Evolutionary conservation across 2,329 filamentous ascomycete genomes (phyloP).

Genomic region (Pyrenochaeta sp.): DNA sequence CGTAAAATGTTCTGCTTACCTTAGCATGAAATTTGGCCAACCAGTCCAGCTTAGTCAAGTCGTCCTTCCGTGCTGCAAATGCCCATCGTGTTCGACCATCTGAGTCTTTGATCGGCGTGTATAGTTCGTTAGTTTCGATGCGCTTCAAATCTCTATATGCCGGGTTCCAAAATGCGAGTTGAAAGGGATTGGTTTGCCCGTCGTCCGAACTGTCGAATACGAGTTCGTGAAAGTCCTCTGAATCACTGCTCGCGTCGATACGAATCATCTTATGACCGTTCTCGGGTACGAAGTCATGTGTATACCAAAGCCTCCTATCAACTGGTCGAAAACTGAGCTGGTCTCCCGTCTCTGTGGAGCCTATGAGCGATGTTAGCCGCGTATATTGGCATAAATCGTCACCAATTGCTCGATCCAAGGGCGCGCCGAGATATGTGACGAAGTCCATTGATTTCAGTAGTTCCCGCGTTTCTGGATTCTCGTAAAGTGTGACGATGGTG

Average conservation of each 20-base stretch:
- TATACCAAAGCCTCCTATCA: conserved; percentile 25
- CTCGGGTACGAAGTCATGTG: conserved; percentile 24
- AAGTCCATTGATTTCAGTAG: conserved; percentile 24
- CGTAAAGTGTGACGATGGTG: conserved; percentile 20
- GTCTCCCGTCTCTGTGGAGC: conserved; percentile 26
- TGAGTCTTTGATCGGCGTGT: conserved; percentile 32
- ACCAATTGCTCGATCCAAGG: conserved; percentile 21
- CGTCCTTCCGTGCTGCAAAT: conserved; percentile 27
- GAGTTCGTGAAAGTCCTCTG: conserved; percentile 45
- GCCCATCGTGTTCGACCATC: conserved; percentile 27
- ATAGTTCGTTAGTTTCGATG: conserved; percentile 50
- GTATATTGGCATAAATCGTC: conserved; percentile 23
- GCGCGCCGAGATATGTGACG: conserved; percentile 20
- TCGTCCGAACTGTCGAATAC: conserved; percentile 36
- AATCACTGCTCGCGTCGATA: conserved; percentile 15
- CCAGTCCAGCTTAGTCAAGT: conserved; percentile 31
- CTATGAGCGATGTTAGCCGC: conserved; percentile 21
- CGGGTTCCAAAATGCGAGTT: conserved; percentile 37
- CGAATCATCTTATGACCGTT: conserved; percentile 20
- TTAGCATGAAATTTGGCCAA: conserved; percentile 28
- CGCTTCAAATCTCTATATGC: conserved; percentile 30
- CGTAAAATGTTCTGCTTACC: background rate
- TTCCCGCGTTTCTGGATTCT: conserved; percentile 13
- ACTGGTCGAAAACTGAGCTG: conserved; percentile 13
- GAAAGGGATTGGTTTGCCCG: conserved; percentile 37